Evolutionary conservation across 345 rosid genomes (phyloP), one percentile per base, ranked within the genome.

Genomic region (Eucalyptus pauciflora): DNA sequence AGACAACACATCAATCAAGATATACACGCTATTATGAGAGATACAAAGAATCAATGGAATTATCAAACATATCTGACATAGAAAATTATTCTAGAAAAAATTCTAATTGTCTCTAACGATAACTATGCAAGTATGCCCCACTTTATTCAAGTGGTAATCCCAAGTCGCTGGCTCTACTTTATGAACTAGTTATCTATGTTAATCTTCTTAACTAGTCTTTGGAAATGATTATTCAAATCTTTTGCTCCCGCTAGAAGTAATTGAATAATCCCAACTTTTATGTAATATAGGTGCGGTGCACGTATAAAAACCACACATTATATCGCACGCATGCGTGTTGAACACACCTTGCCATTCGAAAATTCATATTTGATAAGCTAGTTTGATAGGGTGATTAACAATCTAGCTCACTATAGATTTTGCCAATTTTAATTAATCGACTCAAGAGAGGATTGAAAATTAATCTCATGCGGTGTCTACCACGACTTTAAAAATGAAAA

Each of bases 41-140:
- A 56, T 56, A 56, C 1, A 2, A 0, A 56, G 1, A 56, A 56
- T 56, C 1, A 10, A 24, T 24, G 0, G 0, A 56, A 56, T 56
- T 56, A 56, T 56, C 2, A 24, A 56, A 56, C 1, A 56, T 10
- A 0, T 22, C 0, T 56, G 1, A 56, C 1, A 56, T 20, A 22
- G 10, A 22, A 56, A 8, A 22, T 8, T 56, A 54, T 54, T 3
- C 16, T 51, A 17, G 56, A 51, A 51, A 51, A 51, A 51, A 51
- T 1, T 17, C 2, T 18, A 52, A 52, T 52, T 52, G 48, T 46
- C 51, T 50, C 15, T 50, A 50, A 50, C 6, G 5, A 5, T 13
- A 22, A 24, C 6, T 56, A 2, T 56, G 29, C 62, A 24, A 9
- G 29, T 5, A 56, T 22, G 33, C 1, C 31, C 31, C 69, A 2